Conservation (phyloP, 805 yeast species). For the Cyberlindnera galapagoensis region DNA sequence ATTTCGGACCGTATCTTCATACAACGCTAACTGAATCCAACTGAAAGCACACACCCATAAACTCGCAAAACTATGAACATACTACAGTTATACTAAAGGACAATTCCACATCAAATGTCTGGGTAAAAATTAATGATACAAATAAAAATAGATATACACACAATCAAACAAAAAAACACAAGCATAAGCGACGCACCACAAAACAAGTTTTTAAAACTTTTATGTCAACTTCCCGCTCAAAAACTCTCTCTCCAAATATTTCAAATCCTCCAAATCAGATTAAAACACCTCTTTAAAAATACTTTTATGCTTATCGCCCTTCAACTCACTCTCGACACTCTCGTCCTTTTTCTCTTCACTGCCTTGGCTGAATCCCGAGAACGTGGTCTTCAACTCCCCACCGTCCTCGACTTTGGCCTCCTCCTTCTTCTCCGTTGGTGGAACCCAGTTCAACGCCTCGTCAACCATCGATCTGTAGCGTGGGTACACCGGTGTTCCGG, state of each 20-base stretch:
- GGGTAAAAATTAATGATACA: constrained; percentile 1
- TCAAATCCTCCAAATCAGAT: no score
- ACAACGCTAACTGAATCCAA: no score
- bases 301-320: constrained; percentile 19
- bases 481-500: constrained; percentile 3
- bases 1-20: no score
- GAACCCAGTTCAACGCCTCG: constrained; percentile 14
- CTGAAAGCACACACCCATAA: no score
- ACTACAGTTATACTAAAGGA: no score
- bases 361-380: constrained; percentile 42
- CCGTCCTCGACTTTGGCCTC: constrained; percentile 11
- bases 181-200: no score
- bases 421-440: constrained; percentile 2
- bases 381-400: constrained; percentile 28
- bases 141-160: background rate
- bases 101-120: no score
- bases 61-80: no score
- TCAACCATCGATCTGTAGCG: constrained; percentile 19
- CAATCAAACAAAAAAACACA: no score
- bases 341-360: constrained; percentile 26
- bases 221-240: no score
- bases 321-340: constrained; percentile 9
- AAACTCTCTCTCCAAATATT: no score
- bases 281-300: constrained; percentile 24
- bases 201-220: no score